These are phyloP conservation scores for Suhomyces chickasaworum DNA, from an alignment of 1,139 yeast genomes.

Conservation along the genomic window DNA sequence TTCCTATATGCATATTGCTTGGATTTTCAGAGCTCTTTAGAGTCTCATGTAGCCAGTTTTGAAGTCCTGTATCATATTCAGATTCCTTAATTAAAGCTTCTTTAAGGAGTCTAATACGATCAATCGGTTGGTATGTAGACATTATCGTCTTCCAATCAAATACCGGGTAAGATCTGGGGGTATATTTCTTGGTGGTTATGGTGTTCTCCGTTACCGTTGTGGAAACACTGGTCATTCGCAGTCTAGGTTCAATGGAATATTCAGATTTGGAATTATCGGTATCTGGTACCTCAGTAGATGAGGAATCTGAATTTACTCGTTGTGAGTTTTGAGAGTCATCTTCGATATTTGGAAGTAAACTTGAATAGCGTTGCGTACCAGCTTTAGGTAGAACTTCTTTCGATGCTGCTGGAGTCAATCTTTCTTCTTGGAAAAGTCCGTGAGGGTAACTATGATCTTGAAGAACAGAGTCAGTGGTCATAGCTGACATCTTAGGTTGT, in stretches of 20 bases:
- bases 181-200: conserved; percentile 7
- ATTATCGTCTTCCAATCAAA: conserved; percentile 50
- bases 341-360: conserved; percentile 22
- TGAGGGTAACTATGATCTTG: conserved; percentile 27
- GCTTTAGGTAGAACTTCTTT: conserved; percentile 17
- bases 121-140: conserved; percentile 44
- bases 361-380: conserved; percentile 25
- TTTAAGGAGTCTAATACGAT: conserved; percentile 42
- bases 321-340: conserved; percentile 4
- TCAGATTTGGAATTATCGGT: not conserved
- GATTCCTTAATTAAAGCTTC: conserved; percentile 46
- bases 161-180: conserved; percentile 32
- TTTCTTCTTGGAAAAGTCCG: conserved; percentile 34
- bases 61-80: conserved; percentile 48
- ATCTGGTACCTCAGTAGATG: not conserved
- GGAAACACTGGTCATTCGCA: conserved; percentile 4
- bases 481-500: conserved; percentile 2
- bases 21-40: conserved; percentile 38
- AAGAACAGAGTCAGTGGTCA: conserved; percentile 33
- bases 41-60: conserved; percentile 47
- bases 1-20: conserved; percentile 46
- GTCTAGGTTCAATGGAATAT: not conserved
- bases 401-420: conserved; percentile 31
- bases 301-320: conserved; percentile 9
- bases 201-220: conserved; percentile 8